Evolutionary conservation across 2,329 filamentous ascomycete species (phyloP).

Genomic region (Torrubiellomyces zombiae): DNA sequence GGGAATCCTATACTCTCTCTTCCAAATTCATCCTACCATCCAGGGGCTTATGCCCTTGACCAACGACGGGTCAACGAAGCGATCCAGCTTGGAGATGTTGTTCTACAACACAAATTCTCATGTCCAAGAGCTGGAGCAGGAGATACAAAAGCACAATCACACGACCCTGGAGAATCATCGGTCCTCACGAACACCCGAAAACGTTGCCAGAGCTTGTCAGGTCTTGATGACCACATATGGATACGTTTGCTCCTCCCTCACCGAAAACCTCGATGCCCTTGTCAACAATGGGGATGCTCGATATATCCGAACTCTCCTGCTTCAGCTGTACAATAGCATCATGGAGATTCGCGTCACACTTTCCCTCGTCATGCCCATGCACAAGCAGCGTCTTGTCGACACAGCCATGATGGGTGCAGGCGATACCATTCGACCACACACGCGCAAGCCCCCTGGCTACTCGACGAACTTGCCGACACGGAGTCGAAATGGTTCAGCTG

Average conservation of each 20-base stretch:
- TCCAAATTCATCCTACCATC: conserved; percentile 52
- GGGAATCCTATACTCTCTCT: conserved; percentile 49
- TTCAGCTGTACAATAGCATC: conserved; percentile 49
- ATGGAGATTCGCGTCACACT: conserved; percentile 47
- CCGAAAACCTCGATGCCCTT: conserved; percentile 45
- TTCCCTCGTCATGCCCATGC: conserved; percentile 15
- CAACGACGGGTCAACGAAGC: conserved; percentile 41
- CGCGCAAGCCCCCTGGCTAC: conserved; percentile 34
- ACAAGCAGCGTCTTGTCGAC: conserved; percentile 9
- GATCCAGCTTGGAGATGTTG: conserved; percentile 48
- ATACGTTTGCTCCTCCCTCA: conserved; percentile 44
- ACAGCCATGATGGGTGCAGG: no score
- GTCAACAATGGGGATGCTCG: conserved; percentile 49
- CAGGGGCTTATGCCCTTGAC: conserved; percentile 47
- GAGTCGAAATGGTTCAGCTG: conserved; percentile 19
- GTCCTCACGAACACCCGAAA: conserved; percentile 40
- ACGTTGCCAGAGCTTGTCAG: conserved; percentile 44
- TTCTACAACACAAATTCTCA: conserved; percentile 53
- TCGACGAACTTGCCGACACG: conserved; percentile 32
- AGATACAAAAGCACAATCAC: conserved; percentile 44
- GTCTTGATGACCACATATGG: conserved; percentile 48
- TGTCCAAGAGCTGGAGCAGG: conserved; percentile 47
- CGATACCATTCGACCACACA: conserved; percentile 33
- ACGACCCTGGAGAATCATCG: conserved; percentile 29
- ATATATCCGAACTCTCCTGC: conserved; percentile 47